Base-by-base conservation (phyloP, 2,329 filamentous ascomycete species). In the Lasiodiplodia hormozganensis region DNA sequence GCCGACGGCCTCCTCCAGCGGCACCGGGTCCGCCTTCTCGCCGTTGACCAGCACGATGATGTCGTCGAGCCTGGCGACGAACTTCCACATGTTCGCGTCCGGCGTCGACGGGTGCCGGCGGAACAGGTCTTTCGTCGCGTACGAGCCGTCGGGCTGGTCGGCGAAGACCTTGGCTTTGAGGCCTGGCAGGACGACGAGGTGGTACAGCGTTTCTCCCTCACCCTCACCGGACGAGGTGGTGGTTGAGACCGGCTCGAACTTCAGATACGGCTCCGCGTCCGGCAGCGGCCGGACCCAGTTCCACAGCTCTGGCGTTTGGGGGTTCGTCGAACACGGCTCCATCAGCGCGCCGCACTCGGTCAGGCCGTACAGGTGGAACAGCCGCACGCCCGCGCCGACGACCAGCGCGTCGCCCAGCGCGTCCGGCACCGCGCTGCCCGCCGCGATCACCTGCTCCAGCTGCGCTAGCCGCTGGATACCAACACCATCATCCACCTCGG, bases 271-370 rank as follows among this genome's bases (percentile, higher is more conserved):
- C 40, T 77, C 76, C 2, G 83, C 77, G 14, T 75, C 72, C 0
- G 80, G 76, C 1, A 81, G 73, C 0, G 81, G 78, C 2, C 83
- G 79, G 18, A 89, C 76, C 71, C 88, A 90, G 72, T 88, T 86
- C 89, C 88, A 91, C 2, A 81, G 84, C 52, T 83, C n/a, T n/a
- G n/a, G n/a, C n/a, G n/a, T n/a, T n/a, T n/a, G n/a, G n/a, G n/a
- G n/a, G n/a, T n/a, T n/a, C n/a, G 85, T 28, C 28, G 28, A 28
- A 28, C 28, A 84, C 0, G 87, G 88, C 1, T 86, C 89, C 86
- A 89, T 89, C 18, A 90, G 76, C 72, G 88, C 85, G 5, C 88
- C 87, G 0, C 84, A 86, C 74, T 90, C 88, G 0, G 88, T 90
- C 52, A 49, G 52, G 14, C 64, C 64, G 38, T 67, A 67, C 4